These are phyloP conservation scores for Acacia crassicarpa DNA, from an alignment of 306 rosid species.

Conservation along the genomic window DNA sequence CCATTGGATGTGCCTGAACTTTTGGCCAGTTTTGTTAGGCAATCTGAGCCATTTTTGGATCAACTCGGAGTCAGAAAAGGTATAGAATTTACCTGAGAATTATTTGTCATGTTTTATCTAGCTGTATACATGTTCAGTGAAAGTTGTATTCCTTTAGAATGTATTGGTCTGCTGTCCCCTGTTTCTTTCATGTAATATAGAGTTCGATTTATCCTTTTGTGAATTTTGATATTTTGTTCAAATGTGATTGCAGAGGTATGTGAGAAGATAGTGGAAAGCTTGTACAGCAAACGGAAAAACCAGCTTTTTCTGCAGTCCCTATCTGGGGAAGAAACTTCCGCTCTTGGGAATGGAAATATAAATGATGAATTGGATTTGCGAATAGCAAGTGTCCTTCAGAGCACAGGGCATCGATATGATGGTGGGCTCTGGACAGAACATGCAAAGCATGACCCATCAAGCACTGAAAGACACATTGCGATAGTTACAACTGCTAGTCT, in stretches of 20 bases:
- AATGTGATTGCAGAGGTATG: slow-evolving; percentile 68
- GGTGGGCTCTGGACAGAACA: slow-evolving; percentile 92
- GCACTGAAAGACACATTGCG: slow-evolving; percentile 79
- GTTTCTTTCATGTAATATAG: slow-evolving; percentile 2
- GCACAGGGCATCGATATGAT: slow-evolving; percentile 86
- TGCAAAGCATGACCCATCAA: slow-evolving; percentile 55
- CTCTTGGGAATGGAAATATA: slow-evolving; percentile 63
- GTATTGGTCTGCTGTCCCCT: neutral
- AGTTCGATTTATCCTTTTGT: slow-evolving; percentile 1
- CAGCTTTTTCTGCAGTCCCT: slow-evolving; percentile 55
- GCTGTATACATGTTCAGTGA: slow-evolving; percentile 5
- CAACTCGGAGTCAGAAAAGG: slow-evolving; percentile 90
- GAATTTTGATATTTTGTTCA: slow-evolving; percentile 28
- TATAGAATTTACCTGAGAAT: slow-evolving; percentile 30
- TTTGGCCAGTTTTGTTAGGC: slow-evolving; percentile 87
- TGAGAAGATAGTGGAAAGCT: slow-evolving; percentile 85
- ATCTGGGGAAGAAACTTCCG: slow-evolving; percentile 65
- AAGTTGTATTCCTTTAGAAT: neutral
- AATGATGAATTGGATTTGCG: slow-evolving; percentile 82
- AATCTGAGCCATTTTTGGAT: slow-evolving; percentile 87
- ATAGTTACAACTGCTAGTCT: slow-evolving; percentile 98
- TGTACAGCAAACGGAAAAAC: slow-evolving; percentile 81
- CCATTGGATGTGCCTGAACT: slow-evolving; percentile 94
- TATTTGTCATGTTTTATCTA: slow-evolving; percentile 20
- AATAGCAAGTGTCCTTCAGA: slow-evolving; percentile 91